Evolutionary conservation across 75 land plant genomes (phyloP).

Genomic region (Chamaecyparis obtusa): DNA sequence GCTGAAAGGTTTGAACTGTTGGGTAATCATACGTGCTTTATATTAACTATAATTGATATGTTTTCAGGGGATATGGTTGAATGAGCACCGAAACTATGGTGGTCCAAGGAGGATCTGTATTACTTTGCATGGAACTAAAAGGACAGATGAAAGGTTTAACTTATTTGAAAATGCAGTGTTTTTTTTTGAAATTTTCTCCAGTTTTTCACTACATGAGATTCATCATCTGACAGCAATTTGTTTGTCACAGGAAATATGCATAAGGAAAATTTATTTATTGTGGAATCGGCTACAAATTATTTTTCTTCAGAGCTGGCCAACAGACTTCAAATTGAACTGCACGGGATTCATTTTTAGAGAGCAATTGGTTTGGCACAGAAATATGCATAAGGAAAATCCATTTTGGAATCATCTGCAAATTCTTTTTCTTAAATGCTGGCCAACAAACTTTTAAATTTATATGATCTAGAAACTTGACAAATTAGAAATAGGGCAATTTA

Average conservation of each 20-base stretch:
- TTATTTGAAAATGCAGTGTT: background rate
- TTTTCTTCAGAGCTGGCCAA: background rate
- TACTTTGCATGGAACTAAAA: conserved; percentile 40
- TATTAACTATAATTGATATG: background rate
- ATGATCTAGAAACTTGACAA: background rate
- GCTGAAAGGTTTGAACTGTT: background rate
- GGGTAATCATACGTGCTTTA: background rate
- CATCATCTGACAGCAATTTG: background rate
- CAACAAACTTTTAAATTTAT: background rate
- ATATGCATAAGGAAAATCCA: background rate
- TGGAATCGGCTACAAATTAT: background rate
- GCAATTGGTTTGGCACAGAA: background rate
- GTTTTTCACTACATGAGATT: background rate
- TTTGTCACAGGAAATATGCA: background rate
- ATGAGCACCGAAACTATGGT: conserved; percentile 57
- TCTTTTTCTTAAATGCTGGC: background rate
- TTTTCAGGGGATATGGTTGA: conserved; percentile 49
- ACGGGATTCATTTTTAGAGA: background rate
- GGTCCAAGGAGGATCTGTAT: conserved; percentile 46
- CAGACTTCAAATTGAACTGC: background rate
- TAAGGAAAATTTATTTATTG: background rate
- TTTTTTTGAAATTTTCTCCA: background rate
- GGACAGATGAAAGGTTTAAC: conserved; percentile 31
- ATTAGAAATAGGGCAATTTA: background rate
- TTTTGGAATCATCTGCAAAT: background rate